Evolutionary conservation across 345 rosid genomes (phyloP).

Genomic region (Populus ilicifolia): DNA sequence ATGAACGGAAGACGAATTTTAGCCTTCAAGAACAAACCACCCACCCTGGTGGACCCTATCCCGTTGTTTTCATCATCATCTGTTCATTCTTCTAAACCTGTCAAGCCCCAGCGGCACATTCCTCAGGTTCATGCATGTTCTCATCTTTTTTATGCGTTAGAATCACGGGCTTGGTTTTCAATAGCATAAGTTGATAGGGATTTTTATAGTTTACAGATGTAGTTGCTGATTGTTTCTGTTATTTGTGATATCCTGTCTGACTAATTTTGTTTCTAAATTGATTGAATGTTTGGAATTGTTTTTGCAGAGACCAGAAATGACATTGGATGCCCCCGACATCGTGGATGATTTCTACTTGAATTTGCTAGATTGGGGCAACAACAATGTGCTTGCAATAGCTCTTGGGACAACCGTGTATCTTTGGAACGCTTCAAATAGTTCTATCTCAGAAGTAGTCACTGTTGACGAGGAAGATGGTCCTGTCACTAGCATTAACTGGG

Average conservation of each 20-base stretch:
- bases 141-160: neutral
- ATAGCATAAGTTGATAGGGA: too few relatives aligned
- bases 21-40: constrained; percentile 70
- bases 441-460: constrained; percentile 46
- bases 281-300: neutral
- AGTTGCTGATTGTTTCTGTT: too few relatives aligned
- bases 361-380: constrained; percentile 34
- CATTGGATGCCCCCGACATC: constrained; percentile 47
- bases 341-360: constrained; percentile 48
- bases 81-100: constrained; percentile 22
- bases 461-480: constrained; percentile 40
- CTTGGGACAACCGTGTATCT: constrained; percentile 26
- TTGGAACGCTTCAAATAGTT: constrained; percentile 22
- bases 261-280: neutral
- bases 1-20: constrained; percentile 61
- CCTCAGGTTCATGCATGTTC: constrained; percentile 36
- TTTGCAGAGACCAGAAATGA: constrained; percentile 43
- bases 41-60: constrained; percentile 26
- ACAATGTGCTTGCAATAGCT: constrained; percentile 30
- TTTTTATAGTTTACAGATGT: too few relatives aligned
- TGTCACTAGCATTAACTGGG: constrained; percentile 37
- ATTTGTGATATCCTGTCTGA: neutral
- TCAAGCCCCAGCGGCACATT: constrained; percentile 35
- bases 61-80: constrained; percentile 13
- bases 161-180: neutral